These are phyloP conservation scores for Lotmaria passim DNA, from an alignment of 208 protist genomes.

Conservation along the genomic window DNA sequence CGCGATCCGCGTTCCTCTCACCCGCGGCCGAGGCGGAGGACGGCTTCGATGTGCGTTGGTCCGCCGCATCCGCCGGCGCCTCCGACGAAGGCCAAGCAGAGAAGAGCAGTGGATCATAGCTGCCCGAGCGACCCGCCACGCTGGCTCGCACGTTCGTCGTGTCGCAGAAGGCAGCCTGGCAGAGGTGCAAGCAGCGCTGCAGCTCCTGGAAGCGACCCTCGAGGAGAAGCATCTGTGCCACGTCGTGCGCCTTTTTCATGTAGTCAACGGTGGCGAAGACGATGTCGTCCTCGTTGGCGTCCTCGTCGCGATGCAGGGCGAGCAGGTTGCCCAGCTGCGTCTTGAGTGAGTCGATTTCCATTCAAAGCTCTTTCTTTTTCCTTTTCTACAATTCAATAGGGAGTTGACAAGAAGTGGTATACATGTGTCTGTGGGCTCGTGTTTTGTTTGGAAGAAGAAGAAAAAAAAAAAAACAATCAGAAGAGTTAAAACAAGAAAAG, in stretches of 20 bases:
- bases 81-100: neutral
- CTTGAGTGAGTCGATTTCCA: slow-evolving; percentile 66
- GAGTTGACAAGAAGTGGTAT: neutral
- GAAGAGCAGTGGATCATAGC: slow-evolving; percentile 6
- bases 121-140: slow-evolving; percentile 1
- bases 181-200: slow-evolving; percentile 74
- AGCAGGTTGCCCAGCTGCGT: slow-evolving; percentile 50
- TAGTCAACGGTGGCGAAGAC: slow-evolving; percentile 72
- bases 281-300: slow-evolving; percentile 73
- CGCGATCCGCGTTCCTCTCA: neutral
- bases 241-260: slow-evolving; percentile 55
- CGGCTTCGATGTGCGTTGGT: neutral
- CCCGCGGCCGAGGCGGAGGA: neutral
- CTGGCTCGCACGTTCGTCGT: slow-evolving; percentile 11
- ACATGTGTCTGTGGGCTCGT: neutral
- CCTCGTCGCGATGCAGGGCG: slow-evolving; percentile 53
- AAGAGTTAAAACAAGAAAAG: slow-evolving; percentile 12
- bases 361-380: no score
- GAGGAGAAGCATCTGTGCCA: slow-evolving; percentile 59
- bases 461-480: slow-evolving; percentile 12
- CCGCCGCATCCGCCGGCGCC: neutral
- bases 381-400: no score
- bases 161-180: slow-evolving; percentile 33
- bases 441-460: slow-evolving; percentile 1
- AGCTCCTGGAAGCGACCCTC: slow-evolving; percentile 73